Base-by-base conservation (phyloP, 768 basidiomycete genomes). In the Tylopilus balloui region DNA sequence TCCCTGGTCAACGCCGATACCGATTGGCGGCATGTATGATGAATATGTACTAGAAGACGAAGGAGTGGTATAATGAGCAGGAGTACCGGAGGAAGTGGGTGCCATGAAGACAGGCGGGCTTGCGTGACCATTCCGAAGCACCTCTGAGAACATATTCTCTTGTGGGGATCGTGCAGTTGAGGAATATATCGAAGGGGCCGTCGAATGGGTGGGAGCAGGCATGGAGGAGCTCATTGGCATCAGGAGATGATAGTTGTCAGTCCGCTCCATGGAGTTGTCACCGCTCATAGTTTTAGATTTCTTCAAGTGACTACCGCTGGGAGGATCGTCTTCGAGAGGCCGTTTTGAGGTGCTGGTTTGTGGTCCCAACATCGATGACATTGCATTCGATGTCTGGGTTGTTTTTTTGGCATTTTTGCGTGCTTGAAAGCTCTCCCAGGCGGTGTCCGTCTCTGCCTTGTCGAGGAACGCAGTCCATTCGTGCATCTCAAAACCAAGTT, bases 371-470 rank as follows among this genome's bases (percentile, higher is more conserved):
- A 61, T 61, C 4, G 66, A 68, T 21, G 65, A 52, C 59, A 64
- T 68, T 19, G 66, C 53, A 32, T 37, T 55, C 15, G 66, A 62
- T 5, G 68, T 48, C 29, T 63, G 66, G 3, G 59, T 51, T 3
- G 69, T 69, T 41, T 69, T 63, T 15, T 61, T 59, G 17, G 57
- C 34, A 3, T 57, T 58, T 66, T 85, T 93, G 56, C 91, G 81
- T 5, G 76, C 57, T 53, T 90, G 84, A 60, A 86, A 93, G 44
- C 90, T 85, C 62, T 95, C 92, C 77, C 87, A 92, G 29, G 92
- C 92, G 2, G 91, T 92, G 61, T 95, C 93, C 0, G 92, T 93
- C 70, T 96, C 93, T 1, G 87, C 80, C 58, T 83, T 84, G 68
- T 88, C 91, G 54, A 95, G 72, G 55, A 84, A 88, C 42, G 78